phyloP scores from a whole-genome alignment of 208 protist genomes.

The Wallacemonas rigidus region DNA sequence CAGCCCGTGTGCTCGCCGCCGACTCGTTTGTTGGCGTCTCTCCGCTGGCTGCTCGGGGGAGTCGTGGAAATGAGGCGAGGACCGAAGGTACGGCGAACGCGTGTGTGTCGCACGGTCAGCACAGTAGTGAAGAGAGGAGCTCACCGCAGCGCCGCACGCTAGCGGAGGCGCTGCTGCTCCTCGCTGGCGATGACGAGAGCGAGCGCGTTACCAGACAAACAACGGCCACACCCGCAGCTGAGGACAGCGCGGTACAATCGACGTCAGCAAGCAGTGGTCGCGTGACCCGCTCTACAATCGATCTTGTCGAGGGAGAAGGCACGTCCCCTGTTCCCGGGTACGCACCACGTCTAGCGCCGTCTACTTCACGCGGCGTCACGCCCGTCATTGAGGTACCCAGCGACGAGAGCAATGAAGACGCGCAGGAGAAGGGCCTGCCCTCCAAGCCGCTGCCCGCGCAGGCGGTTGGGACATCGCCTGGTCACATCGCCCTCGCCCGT shows the following conservation, averaged over 20 bases:
- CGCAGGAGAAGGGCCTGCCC: neutral
- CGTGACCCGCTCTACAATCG: too few relatives aligned
- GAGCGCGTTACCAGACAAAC: too few relatives aligned
- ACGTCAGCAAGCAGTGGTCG: too few relatives aligned
- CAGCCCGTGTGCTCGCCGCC: neutral
- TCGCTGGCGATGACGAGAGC: neutral
- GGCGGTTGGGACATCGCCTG: neutral
- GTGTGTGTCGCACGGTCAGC: neutral
- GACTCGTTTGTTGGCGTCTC: conserved; percentile 8
- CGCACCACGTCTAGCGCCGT: neutral
- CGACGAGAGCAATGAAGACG: neutral
- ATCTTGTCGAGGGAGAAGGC: too few relatives aligned
- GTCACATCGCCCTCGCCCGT: neutral
- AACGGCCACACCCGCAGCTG: too few relatives aligned
- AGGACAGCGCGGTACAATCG: too few relatives aligned
- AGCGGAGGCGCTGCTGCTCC: conserved; percentile 5
- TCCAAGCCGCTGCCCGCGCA: neutral
- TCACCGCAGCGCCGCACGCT: neutral
- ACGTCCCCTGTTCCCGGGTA: too few relatives aligned
- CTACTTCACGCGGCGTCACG: neutral
- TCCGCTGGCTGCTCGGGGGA: neutral
- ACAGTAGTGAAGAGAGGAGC: neutral
- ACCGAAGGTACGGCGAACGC: neutral
- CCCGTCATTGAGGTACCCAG: neutral
- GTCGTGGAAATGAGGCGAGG: neutral